Conservation (phyloP, 2,329 filamentous ascomycete species). For the Sclerotinia minor region DNA sequence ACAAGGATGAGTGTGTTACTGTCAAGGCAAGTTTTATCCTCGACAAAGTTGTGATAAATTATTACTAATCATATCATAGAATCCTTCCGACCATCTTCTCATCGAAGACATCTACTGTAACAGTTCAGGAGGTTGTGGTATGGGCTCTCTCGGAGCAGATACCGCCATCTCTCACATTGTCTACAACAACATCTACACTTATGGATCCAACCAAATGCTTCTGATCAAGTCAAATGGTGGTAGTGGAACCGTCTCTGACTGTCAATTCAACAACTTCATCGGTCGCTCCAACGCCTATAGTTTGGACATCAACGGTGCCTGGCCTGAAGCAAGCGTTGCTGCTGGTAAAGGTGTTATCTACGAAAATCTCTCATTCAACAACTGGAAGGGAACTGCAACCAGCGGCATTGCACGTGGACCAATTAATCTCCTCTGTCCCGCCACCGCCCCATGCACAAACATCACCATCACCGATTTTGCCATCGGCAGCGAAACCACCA, state of each 20-base stretch:
- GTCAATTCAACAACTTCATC: conserved; percentile 58
- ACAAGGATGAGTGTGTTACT: conserved; percentile 62
- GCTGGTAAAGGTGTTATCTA: conserved; percentile 54
- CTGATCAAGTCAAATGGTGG: conserved; percentile 64
- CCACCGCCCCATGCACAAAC: conserved; percentile 53
- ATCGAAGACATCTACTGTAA: conserved; percentile 63
- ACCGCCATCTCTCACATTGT: conserved; percentile 53
- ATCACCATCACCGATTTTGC: conserved; percentile 52
- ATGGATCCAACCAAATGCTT: conserved; percentile 59
- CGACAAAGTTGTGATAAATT: conserved; percentile 37
- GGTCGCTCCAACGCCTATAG: conserved; percentile 59
- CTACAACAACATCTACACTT: conserved; percentile 59
- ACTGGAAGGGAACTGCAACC: conserved; percentile 56
- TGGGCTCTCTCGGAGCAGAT: conserved; percentile 54
- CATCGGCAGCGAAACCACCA: conserved; percentile 54
- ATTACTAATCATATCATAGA: conserved; percentile 39
- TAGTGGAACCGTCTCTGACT: conserved; percentile 52
- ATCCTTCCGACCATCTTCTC: conserved; percentile 57
- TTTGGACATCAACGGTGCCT: conserved; percentile 53
- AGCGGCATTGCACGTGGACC: conserved; percentile 54
- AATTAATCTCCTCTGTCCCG: conserved; percentile 53
- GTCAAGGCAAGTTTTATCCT: conserved; percentile 46
- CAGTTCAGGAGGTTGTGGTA: conserved; percentile 57
- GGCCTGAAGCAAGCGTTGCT: conserved; percentile 49
- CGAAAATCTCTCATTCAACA: conserved; percentile 53